phyloP scores from a whole-genome alignment of 306 rosid genomes.

The Trifolium fragiferum region DNA sequence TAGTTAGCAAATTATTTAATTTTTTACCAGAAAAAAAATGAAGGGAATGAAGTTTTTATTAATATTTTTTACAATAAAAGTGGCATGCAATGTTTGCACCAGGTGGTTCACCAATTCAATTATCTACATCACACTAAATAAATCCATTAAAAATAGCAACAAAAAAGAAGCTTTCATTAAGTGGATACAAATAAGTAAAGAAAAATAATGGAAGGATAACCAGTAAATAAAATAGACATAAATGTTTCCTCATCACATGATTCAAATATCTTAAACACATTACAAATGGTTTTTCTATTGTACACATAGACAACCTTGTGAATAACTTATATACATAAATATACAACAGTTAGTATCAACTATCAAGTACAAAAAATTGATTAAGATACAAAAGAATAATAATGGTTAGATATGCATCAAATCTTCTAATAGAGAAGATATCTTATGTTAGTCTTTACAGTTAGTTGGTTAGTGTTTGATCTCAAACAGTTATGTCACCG shows the following conservation, averaged over 20 bases:
- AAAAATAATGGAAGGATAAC: not conserved
- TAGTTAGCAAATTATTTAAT: no score
- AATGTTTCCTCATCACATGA: conserved; percentile 11
- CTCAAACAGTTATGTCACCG: conserved; percentile 48
- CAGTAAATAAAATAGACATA: not conserved
- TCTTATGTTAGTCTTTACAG: conserved; percentile 53
- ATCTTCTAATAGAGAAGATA: conserved; percentile 33
- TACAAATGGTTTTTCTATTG: conserved; percentile 20
- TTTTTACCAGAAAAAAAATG: no score
- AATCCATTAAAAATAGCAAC: no score
- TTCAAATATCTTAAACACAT: conserved; percentile 16
- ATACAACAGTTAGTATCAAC: conserved; percentile 31
- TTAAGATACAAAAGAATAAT: conserved; percentile 40
- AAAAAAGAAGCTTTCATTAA: not conserved
- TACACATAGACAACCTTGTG: conserved; percentile 32
- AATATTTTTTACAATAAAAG: not conserved
- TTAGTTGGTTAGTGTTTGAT: conserved; percentile 38
- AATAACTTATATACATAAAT: not conserved
- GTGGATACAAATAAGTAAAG: not conserved
- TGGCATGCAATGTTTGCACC: not conserved
- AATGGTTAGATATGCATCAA: conserved; percentile 31
- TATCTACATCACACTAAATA: no score
- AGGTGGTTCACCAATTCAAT: no score
- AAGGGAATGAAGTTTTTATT: no score
- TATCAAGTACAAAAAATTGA: conserved; percentile 33